Percentiles rank a stretch among this genome's conserved stretches.
phyloP scores from a whole-genome alignment of 1,284 basidiomycete genomes.

The Ustilago lituana region DNA sequence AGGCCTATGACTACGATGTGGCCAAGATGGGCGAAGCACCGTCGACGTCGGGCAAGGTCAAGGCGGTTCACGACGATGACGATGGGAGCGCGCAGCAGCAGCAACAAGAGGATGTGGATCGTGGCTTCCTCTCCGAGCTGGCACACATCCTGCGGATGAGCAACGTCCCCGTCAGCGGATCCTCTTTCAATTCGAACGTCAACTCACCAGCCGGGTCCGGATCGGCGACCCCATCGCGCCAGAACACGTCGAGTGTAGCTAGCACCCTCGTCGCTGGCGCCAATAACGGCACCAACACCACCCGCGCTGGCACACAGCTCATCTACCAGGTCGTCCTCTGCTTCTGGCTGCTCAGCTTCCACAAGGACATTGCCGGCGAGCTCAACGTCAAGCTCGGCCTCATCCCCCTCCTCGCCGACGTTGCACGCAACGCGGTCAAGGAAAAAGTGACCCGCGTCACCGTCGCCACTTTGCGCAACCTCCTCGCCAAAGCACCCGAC shows the following conservation, averaged over 20 bases:
- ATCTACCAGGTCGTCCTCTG: constrained; percentile 92
- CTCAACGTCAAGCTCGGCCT: constrained; percentile 92
- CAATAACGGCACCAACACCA: constrained; percentile 25
- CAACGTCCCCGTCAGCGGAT: constrained; percentile 25
- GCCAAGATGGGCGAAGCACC: constrained; percentile 41
- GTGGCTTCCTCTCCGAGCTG: constrained; percentile 51
- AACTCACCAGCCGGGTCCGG: constrained; percentile 46
- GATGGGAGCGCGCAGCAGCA: constrained; percentile 20
- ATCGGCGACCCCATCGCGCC: constrained; percentile 35
- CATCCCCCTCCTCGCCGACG: constrained; percentile 83
- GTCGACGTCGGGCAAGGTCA: constrained; percentile 15
- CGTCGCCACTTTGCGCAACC: constrained; percentile 85
- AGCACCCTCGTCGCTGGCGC: constrained; percentile 39
- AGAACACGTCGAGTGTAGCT: constrained; percentile 12
- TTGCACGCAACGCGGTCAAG: constrained; percentile 90
- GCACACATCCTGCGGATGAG: constrained; percentile 44
- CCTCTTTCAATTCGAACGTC: constrained; percentile 27
- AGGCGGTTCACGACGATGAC: constrained; percentile 21
- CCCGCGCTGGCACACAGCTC: constrained; percentile 76
- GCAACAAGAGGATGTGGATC: constrained; percentile 21
- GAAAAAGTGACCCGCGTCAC: constrained; percentile 98
- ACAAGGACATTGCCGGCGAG: constrained; percentile 81
- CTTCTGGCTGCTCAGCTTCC: constrained; percentile 93
- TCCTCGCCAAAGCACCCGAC: constrained; percentile 81
- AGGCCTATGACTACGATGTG: constrained; percentile 69